phyloP scores from a whole-genome alignment of 768 basidiomycete species.

The Tricholoma terreum region DNA sequence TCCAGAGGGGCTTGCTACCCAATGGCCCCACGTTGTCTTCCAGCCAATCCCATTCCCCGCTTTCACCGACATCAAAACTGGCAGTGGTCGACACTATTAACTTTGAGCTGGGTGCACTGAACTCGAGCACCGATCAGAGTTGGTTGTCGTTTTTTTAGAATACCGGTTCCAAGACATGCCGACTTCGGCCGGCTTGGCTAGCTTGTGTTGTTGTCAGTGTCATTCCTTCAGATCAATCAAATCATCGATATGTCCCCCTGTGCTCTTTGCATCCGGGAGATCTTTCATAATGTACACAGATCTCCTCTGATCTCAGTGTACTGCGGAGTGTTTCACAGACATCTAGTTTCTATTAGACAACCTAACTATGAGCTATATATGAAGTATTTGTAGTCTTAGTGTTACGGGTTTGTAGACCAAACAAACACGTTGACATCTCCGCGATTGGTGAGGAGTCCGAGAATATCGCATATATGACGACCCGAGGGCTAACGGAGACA shows the following conservation, averaged over 20 bases:
- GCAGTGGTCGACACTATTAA: constrained; percentile 43
- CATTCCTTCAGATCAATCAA: constrained; percentile 5
- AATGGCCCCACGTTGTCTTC: neutral
- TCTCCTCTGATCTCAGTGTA: neutral
- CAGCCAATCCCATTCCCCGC: constrained; percentile 16
- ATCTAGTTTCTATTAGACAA: neutral
- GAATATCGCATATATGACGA: constrained; percentile 10
- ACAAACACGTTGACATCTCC: neutral
- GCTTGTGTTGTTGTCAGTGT: neutral
- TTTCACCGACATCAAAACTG: constrained; percentile 37
- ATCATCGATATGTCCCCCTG: neutral
- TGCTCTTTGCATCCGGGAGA: neutral
- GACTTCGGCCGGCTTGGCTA: neutral
- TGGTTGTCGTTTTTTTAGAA: constrained; percentile 51
- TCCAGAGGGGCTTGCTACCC: constrained; percentile 19
- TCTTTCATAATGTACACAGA: neutral
- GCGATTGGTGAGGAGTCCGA: constrained; percentile 12
- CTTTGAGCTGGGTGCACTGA: constrained; percentile 47
- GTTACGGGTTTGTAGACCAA: no score
- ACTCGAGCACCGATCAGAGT: constrained; percentile 37
- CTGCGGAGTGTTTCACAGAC: neutral
- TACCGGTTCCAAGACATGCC: neutral
- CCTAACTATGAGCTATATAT: neutral
- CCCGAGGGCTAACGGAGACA: constrained; percentile 7
- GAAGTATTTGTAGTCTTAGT: neutral